Percentiles rank a stretch among this genome's conserved stretches.
These are phyloP conservation scores for Petasospora rhodanensis DNA, from an alignment of 1,139 yeast genomes.

Conservation along the genomic window DNA sequence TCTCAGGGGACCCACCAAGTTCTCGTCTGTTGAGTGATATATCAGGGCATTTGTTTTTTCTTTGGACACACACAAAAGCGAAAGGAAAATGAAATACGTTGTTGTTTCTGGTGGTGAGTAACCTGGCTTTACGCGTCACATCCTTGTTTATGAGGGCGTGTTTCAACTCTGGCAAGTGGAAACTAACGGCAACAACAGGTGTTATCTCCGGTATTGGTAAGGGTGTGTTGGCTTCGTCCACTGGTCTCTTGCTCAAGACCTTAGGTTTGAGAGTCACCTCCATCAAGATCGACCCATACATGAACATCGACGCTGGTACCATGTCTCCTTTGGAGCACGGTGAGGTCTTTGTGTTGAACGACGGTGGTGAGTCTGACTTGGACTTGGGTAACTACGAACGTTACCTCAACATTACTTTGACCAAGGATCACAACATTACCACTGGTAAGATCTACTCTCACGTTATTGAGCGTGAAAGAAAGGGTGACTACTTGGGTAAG, in stretches of 20 bases:
- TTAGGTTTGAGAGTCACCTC: constrained; percentile 93
- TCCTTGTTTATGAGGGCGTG: too few species aligned
- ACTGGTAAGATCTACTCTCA: constrained; percentile 95
- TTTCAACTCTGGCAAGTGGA: too few species aligned
- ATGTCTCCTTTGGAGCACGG: constrained; percentile 99
- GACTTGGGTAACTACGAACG: constrained; percentile 98
- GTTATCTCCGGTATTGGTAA: constrained; percentile 99
- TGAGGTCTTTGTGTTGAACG: constrained; percentile 94
- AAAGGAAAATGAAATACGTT: constrained; percentile 97
- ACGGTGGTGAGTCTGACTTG: constrained; percentile 98
- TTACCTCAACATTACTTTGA: constrained; percentile 86
- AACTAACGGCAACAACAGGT: too few species aligned
- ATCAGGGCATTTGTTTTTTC: background rate
- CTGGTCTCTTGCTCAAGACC: constrained; percentile 92
- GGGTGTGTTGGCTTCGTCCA: constrained; percentile 92
- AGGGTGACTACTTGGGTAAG: constrained; percentile 95
- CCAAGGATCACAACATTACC: constrained; percentile 92
- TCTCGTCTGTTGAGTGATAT: too few species aligned
- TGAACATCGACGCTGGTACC: constrained; percentile 99
- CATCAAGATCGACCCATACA: constrained; percentile 96
- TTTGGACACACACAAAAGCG: too few species aligned
- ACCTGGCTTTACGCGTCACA: constrained; percentile 1
- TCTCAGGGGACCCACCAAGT: constrained; percentile 3
- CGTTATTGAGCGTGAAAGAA: constrained; percentile 92
- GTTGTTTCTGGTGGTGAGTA: constrained; percentile 85